Evolutionary conservation across 78 protist species (phyloP), one percentile per base, ranked within the genome.

Genomic region (slime mould (Dictyostelium discoideum)): DNA sequence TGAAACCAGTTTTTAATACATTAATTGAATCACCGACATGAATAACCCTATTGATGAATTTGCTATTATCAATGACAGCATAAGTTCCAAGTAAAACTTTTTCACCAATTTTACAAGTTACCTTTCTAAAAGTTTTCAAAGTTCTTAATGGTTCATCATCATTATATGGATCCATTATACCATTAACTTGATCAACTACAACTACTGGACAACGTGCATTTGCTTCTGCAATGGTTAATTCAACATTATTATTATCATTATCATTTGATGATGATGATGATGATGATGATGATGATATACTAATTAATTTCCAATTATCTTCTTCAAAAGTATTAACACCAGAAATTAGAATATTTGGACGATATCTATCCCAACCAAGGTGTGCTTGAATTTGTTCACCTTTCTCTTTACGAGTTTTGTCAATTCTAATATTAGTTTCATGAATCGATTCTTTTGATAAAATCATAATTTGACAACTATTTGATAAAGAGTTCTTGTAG

Each of bases 101-200:
- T 5, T 86, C 92, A 76, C 92, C 92, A 29, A 74, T 72, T 50
- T 63, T 50, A 18, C 78, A 40, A 8, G 16, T 65, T 3, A 48
- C 76, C 5, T 44, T 48, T 42, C 93, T 83, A 46, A 63, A 88
- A 11, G 54, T 37, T 14, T n/a, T 26, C 5, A 88, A 85, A n/a
- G 93, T 88, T 44, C 93, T 54, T 5, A 88, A 42, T 88, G 93
- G 93, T 46, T 88, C 93, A 40, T 88, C 85, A 67, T 88, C 93
- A 14, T 18, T 22, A 50, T 57, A 78, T 74, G 93, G 93, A 46
- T 88, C 76, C 65, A 80, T 14, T 14, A 80, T 72, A 24, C 67
- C 93, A 39, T 29, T 88, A 2, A 10, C 69, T 60, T n/a, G 83
- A 24, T 78, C 86, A n/a, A 88, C 60, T 2, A 76, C 54, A 7